phyloP scores from a whole-genome alignment of 306 rosid genomes.

The Crotalaria pallida region DNA sequence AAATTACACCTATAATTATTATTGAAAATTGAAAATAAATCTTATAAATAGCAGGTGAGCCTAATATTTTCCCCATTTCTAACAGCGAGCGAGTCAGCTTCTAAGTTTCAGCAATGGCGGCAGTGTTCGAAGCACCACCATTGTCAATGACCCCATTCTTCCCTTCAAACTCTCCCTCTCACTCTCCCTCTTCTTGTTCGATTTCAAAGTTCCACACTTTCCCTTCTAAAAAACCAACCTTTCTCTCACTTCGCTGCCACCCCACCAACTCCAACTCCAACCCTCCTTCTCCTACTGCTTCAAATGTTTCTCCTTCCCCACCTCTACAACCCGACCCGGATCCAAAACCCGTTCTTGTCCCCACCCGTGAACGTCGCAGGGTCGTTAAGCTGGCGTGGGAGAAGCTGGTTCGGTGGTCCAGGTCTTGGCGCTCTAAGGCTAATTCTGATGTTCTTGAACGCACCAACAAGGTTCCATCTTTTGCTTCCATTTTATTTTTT shows the following conservation, averaged over 20 bases:
- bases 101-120: constrained; percentile 42
- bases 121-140: constrained; percentile 30
- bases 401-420: constrained; percentile 88
- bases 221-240: constrained; percentile 28
- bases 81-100: background rate
- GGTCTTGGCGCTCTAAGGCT: constrained; percentile 72
- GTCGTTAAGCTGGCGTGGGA: constrained; percentile 82
- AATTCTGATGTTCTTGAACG: constrained; percentile 81
- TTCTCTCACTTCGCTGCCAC: constrained; percentile 21
- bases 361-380: constrained; percentile 57
- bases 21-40: no score
- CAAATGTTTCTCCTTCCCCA: constrained; percentile 8
- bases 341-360: constrained; percentile 25
- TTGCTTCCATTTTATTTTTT: background rate
- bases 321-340: constrained; percentile 18
- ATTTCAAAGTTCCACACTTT: constrained; percentile 11
- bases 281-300: background rate
- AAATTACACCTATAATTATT: no score
- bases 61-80: no score
- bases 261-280: background rate
- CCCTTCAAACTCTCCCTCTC: constrained; percentile 14
- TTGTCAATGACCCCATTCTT: constrained; percentile 18
- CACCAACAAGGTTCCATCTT: constrained; percentile 60
- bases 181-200: background rate
- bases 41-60: no score